These are phyloP conservation scores for Solanum dulcamara DNA, from an alignment of 257 asterid genomes.

Conservation along the genomic window DNA sequence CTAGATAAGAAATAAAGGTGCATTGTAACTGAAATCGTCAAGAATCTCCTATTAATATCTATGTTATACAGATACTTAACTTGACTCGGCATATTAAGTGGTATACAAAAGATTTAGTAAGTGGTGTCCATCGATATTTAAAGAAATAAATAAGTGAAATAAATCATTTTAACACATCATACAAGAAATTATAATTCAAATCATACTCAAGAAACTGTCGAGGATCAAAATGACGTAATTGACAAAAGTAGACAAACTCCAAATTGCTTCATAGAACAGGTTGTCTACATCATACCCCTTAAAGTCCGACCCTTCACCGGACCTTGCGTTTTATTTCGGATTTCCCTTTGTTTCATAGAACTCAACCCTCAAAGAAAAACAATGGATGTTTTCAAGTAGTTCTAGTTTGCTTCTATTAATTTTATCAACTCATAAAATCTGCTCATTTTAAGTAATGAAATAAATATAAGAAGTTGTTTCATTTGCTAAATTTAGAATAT, in stretches of 20 bases:
- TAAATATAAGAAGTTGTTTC: not conserved
- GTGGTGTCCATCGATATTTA: not conserved
- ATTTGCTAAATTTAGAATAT: not conserved
- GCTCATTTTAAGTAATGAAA: not conserved
- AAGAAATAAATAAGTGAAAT: not conserved
- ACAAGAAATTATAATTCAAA: not conserved
- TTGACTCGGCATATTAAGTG: not conserved
- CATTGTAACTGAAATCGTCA: not conserved
- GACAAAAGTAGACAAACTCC: not conserved
- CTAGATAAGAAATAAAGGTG: not conserved
- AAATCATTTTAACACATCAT: not conserved
- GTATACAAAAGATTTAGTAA: not conserved
- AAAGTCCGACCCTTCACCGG: accelerated
- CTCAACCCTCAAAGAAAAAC: not conserved
- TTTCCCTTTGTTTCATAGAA: not conserved
- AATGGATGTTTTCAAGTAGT: not conserved
- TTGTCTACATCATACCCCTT: not conserved
- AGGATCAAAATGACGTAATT: not conserved
- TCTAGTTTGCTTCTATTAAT: not conserved
- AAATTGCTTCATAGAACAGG: not conserved
- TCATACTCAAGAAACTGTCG: not conserved
- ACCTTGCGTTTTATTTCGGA: not conserved
- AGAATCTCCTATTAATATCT: no score
- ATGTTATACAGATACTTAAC: not conserved
- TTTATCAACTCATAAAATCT: no score